Percentiles rank a stretch among this genome's conserved stretches.
phyloP scores from a whole-genome alignment of 495 filamentous ascomycete genomes.

The Beverwykella pulmonaria region DNA sequence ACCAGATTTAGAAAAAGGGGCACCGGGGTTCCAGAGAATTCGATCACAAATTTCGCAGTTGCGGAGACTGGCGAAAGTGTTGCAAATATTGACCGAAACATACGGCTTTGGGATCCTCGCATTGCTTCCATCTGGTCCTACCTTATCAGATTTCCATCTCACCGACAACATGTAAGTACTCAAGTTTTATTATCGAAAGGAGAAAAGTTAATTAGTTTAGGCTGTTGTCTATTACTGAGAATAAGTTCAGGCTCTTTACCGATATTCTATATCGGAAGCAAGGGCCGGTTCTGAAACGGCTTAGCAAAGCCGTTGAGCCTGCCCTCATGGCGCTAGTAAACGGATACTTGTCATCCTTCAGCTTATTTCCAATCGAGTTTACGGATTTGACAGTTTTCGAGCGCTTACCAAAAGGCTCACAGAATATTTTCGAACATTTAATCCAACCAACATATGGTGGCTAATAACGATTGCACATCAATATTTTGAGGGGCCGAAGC shows the following conservation, averaged over 20 bases:
- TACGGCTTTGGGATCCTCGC: constrained; percentile 8
- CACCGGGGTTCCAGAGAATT: neutral
- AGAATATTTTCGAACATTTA: neutral
- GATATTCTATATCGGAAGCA: neutral
- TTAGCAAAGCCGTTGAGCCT: constrained; percentile 8
- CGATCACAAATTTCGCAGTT: neutral
- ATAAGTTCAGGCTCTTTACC: neutral
- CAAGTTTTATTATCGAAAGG: neutral
- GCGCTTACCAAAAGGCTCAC: constrained; percentile 1
- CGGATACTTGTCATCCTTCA: neutral
- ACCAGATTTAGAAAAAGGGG: neutral
- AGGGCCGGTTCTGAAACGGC: neutral
- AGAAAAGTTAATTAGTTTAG: neutral
- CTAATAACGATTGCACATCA: neutral
- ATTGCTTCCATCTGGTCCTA: constrained; percentile 1
- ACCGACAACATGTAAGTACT: constrained; percentile 1
- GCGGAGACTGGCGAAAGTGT: constrained; percentile 1
- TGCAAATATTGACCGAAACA: neutral
- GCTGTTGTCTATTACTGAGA: neutral
- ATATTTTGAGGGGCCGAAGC: too few relatives aligned
- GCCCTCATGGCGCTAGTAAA: constrained; percentile 1
- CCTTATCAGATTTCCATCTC: neutral
- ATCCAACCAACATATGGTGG: neutral
- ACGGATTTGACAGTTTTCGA: neutral
- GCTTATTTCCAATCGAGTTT: neutral